Evolutionary conservation across 2,329 filamentous ascomycete genomes (phyloP), one percentile per base, ranked within the genome.

Genomic region (Triangularia verruculosa): DNA sequence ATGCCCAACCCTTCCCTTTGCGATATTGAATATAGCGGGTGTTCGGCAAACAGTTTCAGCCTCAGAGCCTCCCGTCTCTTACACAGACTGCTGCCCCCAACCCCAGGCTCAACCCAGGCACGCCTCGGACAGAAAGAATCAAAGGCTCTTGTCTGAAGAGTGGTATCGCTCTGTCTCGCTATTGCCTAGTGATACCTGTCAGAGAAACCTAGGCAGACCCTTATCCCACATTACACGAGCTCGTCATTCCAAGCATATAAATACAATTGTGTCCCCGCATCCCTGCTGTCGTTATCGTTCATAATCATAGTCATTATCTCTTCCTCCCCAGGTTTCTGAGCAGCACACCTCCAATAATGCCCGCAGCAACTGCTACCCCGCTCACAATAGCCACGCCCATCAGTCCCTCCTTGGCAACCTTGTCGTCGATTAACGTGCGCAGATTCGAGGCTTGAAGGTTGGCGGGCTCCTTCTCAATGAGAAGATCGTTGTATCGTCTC

Each of bases 331-430:
- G 78, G 67, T 92, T 91, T 77, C 87, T 89, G 74, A 98, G 84
- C 67, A 99, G 76, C 72, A 98, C 86, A 13, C 92, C 93, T 32
- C 94, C 95, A 15, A 98, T 88, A 15, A 97, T 88, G n/a, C 94
- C 95, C 2, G 93, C 95, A 1, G 92, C 94, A 66, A 98, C 89
- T 61, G 94, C 93, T 62, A 98, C 86, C 30, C 95, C 94, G 66
- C 94, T 94, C 52, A 98, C 87, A 74, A 99, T 98, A 52, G 95
- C 95, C 63, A 97, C 93, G 53, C 95, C 95, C 80, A 98, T 85
- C 67, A 99, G 77, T 0, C 95, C 95, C 78, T 99, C 95, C 81
- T 89, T 96, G 62, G 93, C 90, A 66, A 99, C 95, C 80, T 93
- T 96, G 74, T 98, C 94, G 76, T 99, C 94, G 72, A 99, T 96